A percentile compares a stretch with the other conserved stretches of the same genome.
Conservation (phyloP, 2,329 filamentous ascomycete species). For the Xylariaceae sp. region DNA sequence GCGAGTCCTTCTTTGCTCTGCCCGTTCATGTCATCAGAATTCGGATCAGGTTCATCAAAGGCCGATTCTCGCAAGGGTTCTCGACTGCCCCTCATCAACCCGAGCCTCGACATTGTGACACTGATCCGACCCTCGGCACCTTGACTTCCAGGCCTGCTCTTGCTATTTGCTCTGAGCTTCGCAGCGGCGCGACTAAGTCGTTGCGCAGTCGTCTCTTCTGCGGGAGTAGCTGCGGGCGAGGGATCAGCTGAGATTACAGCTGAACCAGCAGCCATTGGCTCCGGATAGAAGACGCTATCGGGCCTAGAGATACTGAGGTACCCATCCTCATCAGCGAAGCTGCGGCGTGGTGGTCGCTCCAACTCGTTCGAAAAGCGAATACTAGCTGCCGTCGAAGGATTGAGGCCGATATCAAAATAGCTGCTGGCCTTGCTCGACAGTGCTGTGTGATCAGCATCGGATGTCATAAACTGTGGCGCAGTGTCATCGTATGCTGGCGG, state of each 20-base stretch:
- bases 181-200: constrained; percentile 58
- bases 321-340: constrained; percentile 44
- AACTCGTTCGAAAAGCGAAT: constrained; percentile 56
- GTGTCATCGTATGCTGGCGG: constrained; percentile 61
- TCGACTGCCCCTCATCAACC: constrained; percentile 50
- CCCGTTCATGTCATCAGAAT: constrained; percentile 19
- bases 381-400: constrained; percentile 40
- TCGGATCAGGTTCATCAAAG: constrained; percentile 22
- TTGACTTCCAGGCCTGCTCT: constrained; percentile 58
- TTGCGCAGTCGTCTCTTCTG: constrained; percentile 53
- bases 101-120: constrained; percentile 55
- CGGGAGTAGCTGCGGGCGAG: constrained; percentile 44
- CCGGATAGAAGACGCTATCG: constrained; percentile 49
- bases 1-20: constrained; percentile 3
- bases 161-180: constrained; percentile 47
- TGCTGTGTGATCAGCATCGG: constrained; percentile 29
- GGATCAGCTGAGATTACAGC: constrained; percentile 35
- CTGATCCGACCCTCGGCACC: constrained; percentile 58
- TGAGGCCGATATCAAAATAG: constrained; percentile 44
- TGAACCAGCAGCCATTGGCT: constrained; percentile 41
- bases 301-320: constrained; percentile 39
- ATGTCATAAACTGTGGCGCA: constrained; percentile 40
- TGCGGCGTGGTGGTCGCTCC: constrained; percentile 48
- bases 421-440: constrained; percentile 39
- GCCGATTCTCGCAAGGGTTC: constrained; percentile 41